Base-by-base conservation (phyloP, 164 flowering plant species). In the Vitis rotundifolia region DNA sequence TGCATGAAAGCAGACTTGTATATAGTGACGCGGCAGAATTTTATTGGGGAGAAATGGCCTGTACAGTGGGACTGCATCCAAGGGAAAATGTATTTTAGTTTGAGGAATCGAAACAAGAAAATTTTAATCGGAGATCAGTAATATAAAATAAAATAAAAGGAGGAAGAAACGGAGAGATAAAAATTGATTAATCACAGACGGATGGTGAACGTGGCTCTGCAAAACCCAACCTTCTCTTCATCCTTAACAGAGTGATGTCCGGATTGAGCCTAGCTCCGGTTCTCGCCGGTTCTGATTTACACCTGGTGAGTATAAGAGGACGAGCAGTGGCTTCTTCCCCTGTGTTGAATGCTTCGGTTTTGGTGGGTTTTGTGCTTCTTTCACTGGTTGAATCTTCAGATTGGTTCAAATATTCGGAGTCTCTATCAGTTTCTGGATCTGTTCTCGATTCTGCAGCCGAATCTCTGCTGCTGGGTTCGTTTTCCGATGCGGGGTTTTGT, bases 261-360 rank as follows among this genome's bases (percentile, higher is more conserved):
- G 74, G 76, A 52, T 69, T 68, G 18, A 82, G 63, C 70, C 70
- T 78, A 60, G 66, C 84, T 18, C 73, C 79, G 48, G 77, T 82
- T 76, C 82, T 83, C 26, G 88, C 87, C 44, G 92, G 87, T 63
- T 75, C 90, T 26, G 90, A 82, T 78, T 85, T 85, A 68, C 90
- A 80, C 71, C 87, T 70, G 9, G 76, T 80, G 16, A 86, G 80
- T 48, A 73, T 62, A 69, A 75, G 22, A 31, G 86, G 83, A 54
- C 66, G 71, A 14, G 26, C 64, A 26, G 67, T 19, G 7, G 14
- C 48, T 11, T 49, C 68, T 37, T n/a, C 59, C 70, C 61, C 75
- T 52, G 61, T 49, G 22, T 64, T n/a, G 50, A 26, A 19, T 31
- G 61, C 64, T 19, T 56, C 64, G 19, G 15, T 29, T 2, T 64